Percentiles rank a stretch among this genome's conserved stretches.
These are phyloP conservation scores for Aureobasidium musti DNA, from an alignment of 2,329 filamentous ascomycete species.

Conservation along the genomic window DNA sequence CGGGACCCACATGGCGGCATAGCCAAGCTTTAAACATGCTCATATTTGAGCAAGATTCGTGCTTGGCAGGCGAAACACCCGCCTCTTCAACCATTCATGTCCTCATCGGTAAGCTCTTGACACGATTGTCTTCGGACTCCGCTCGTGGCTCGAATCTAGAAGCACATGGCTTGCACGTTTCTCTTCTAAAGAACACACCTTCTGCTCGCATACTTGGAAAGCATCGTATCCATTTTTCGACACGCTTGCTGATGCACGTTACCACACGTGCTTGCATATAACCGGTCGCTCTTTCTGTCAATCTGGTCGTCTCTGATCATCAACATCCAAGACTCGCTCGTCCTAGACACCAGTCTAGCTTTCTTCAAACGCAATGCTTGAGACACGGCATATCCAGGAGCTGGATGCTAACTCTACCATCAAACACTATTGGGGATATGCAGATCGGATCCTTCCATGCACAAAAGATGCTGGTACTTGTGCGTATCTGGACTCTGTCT, in stretches of 20 bases:
- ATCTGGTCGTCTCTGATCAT: background rate
- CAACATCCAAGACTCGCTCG: background rate
- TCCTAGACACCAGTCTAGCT: background rate
- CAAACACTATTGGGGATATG: constrained; percentile 58
- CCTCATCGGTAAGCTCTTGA: constrained; percentile 10
- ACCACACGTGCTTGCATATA: background rate
- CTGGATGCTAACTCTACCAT: constrained; percentile 36
- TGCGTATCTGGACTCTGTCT: constrained; percentile 59
- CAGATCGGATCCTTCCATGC: constrained; percentile 57
- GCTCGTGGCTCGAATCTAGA: background rate
- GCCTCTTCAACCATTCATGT: background rate
- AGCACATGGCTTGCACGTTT: constrained; percentile 21
- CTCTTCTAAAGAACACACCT: constrained; percentile 2
- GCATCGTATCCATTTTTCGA: background rate
- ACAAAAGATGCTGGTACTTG: constrained; percentile 60
- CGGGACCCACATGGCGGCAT: constrained; percentile 21
- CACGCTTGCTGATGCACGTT: constrained; percentile 5
- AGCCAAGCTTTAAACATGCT: constrained; percentile 25
- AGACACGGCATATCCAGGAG: constrained; percentile 38
- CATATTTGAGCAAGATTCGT: constrained; percentile 24
- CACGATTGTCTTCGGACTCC: constrained; percentile 5
- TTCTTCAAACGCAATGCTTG: constrained; percentile 9
- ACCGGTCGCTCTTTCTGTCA: background rate
- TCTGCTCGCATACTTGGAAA: background rate
- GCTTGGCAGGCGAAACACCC: constrained; percentile 25